Evolutionary conservation across 345 rosid genomes (phyloP), one percentile per base, ranked within the genome.

Genomic region (Kandelia obovata): DNA sequence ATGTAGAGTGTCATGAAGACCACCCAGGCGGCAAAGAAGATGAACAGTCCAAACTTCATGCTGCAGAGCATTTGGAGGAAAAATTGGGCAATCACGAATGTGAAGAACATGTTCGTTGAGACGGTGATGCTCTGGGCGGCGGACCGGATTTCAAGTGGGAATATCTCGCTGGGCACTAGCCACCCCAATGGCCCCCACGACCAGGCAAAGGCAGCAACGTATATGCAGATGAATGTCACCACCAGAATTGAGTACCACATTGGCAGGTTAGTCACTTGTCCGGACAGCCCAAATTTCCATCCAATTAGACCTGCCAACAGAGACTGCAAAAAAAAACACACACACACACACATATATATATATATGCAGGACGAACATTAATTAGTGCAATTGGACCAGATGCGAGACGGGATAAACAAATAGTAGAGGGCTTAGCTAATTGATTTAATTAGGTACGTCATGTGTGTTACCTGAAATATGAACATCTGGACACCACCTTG

Each of bases 111-210:
- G 71, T 84, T 86, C 39, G 79, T 83, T 0, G 88, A 82, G 5
- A 73, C 80, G 17, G 83, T 75, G 47, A 73, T 39, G 16, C 61
- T 52, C 25, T 70, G 85, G 8, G 84, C 86, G 0, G 84, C 73
- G 0, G 85, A 71, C 61, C 85, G 57, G 0, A 83, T 84, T 69
- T 86, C 88, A 1, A 86, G 10, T 0, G 88, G 90, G 70, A 84
- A 84, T 4, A 79, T 84, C 64, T 86, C 88, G 25, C 90, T 84
- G 0, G 88, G 90, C 39, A 86, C 80, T 30, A 86, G 68, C 90
- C 90, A 84, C 2, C 90, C 85, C 1, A 84, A 74, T 16, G 88
- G 88, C 0, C 88, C 90, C 90, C 88, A 86, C 53, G 90, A 86
- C 88, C 90, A 84, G 5, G 90, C 86, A 63, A 84, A 86, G 2